Conservation (phyloP, 108 stramenopile genomes). For the Cyclotella atomus region DNA sequence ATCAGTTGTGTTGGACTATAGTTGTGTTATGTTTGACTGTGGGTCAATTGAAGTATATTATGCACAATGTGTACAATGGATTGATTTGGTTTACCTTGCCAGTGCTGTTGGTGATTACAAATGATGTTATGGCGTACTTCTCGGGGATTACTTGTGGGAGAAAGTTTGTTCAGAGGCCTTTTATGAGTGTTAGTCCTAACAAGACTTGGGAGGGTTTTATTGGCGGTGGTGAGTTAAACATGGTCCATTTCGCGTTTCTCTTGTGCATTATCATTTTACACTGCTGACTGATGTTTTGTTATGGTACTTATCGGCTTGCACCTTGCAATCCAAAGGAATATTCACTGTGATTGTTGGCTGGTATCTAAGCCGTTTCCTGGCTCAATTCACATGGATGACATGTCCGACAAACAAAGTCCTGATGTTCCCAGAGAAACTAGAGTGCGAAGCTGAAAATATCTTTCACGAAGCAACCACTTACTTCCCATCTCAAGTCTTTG, state of each 20-base stretch:
- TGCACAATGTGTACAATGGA: constrained; percentile 97
- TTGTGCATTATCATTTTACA: background rate
- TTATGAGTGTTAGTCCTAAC: constrained; percentile 91
- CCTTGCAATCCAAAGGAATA: constrained; percentile 32
- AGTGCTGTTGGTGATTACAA: constrained; percentile 90
- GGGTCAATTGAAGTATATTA: constrained; percentile 92
- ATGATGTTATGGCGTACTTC: constrained; percentile 97
- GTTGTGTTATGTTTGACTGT: constrained; percentile 92
- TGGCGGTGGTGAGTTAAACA: constrained; percentile 60
- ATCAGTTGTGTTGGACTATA: constrained; percentile 97
- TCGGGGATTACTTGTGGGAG: constrained; percentile 92
- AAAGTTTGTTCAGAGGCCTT: constrained; percentile 89
- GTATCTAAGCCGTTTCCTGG: constrained; percentile 83
- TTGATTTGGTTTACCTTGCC: constrained; percentile 98
- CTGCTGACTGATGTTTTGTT: background rate
- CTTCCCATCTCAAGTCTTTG: constrained; percentile 83
- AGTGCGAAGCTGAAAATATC: constrained; percentile 83
- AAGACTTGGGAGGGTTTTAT: constrained; percentile 99
- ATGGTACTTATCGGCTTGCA: background rate
- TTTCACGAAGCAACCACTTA: constrained; percentile 64
- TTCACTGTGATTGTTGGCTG: constrained; percentile 91
- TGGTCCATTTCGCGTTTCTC: background rate
- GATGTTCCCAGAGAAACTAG: constrained; percentile 68
- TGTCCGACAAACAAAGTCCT: constrained; percentile 87
- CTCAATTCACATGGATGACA: constrained; percentile 87